These are phyloP conservation scores for Linum trigynum DNA, from an alignment of 345 rosid genomes.

Conservation along the genomic window DNA sequence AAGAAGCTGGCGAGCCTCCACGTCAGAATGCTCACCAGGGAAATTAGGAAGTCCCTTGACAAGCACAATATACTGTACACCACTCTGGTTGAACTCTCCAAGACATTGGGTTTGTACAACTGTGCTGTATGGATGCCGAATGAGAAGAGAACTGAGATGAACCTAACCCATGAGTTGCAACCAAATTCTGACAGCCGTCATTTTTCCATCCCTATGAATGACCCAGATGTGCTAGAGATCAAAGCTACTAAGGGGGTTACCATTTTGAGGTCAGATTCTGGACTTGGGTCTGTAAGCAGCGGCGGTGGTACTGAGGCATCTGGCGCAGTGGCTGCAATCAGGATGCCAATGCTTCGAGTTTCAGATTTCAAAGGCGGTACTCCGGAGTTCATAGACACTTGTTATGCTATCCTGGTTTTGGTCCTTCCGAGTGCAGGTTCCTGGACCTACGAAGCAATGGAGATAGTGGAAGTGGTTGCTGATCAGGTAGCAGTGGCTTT, in stretches of 20 bases:
- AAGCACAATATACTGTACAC: conserved; percentile 75
- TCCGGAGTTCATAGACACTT: conserved; percentile 60
- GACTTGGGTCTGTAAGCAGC: conserved; percentile 60
- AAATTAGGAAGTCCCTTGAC: conserved; percentile 80
- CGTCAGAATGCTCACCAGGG: conserved; percentile 77
- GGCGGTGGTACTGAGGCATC: conserved; percentile 40
- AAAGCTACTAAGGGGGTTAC: conserved; percentile 53
- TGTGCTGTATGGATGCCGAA: conserved; percentile 98
- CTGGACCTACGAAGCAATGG: conserved; percentile 65
- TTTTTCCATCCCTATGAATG: conserved; percentile 35
- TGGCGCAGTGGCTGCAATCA: conserved; percentile 76
- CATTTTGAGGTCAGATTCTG: conserved; percentile 49
- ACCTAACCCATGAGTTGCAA: conserved; percentile 64
- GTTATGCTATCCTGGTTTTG: conserved; percentile 74
- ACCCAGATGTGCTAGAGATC: conserved; percentile 58
- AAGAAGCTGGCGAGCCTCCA: conserved; percentile 83
- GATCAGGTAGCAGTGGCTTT: conserved; percentile 98
- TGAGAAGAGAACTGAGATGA: conserved; percentile 54
- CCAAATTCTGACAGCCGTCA: conserved; percentile 28
- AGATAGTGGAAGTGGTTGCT: conserved; percentile 91
- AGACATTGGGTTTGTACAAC: conserved; percentile 76
- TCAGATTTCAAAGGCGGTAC: conserved; percentile 93
- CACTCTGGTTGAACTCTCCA: conserved; percentile 81
- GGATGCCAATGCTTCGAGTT: conserved; percentile 85
- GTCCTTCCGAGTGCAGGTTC: conserved; percentile 51